Base-by-base conservation (phyloP, 768 basidiomycete genomes). In the Artomyces pyxidatus region DNA sequence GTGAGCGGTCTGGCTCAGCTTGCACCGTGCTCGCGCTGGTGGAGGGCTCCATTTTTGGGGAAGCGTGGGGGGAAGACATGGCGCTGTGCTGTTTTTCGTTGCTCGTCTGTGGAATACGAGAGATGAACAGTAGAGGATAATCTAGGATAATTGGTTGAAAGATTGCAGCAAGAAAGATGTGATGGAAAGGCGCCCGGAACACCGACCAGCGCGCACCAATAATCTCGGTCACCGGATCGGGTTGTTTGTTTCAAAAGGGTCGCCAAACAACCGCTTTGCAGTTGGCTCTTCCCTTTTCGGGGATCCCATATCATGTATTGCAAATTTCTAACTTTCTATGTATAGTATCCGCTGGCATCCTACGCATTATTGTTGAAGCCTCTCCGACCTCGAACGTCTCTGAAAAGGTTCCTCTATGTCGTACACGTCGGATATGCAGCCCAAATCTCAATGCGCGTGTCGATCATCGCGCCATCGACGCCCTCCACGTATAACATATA, bases 1-100 rank as follows among this genome's bases (percentile, higher is more conserved):
- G 50, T 3, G 58, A 53, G 10, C 45, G 41, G 16, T 44, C 17
- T 6, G 47, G 38, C 30, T 54, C n/a, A 22, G 22, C 26, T 12
- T 28, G 26, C 29, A 19, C 29, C 2, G 26, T 26, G 2, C 37
- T 28, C 23, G 42, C 22, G 38, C 26, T n/a, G 32, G 32, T 35
- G 32, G 32, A 35, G 10, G 10, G n/a, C 10, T 10, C 32, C 32
- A 10, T 9, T 35, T 35, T n/a, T n/a, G n/a, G n/a, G n/a, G n/a
- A n/a, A n/a, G n/a, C n/a, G n/a, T n/a, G n/a, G n/a, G n/a, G n/a
- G n/a, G n/a, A n/a, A n/a, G n/a, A n/a, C n/a, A 35, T 35, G 17
- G 32, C 30, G 4, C 32, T 35, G 32, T 35, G 12, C 32, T 35
- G 14, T 7, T 3, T 35, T 17, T 3, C 32, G 3, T 12, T 35